Base-by-base conservation (phyloP, 2,329 filamentous ascomycete species). In the Aspergillus caelatus region DNA sequence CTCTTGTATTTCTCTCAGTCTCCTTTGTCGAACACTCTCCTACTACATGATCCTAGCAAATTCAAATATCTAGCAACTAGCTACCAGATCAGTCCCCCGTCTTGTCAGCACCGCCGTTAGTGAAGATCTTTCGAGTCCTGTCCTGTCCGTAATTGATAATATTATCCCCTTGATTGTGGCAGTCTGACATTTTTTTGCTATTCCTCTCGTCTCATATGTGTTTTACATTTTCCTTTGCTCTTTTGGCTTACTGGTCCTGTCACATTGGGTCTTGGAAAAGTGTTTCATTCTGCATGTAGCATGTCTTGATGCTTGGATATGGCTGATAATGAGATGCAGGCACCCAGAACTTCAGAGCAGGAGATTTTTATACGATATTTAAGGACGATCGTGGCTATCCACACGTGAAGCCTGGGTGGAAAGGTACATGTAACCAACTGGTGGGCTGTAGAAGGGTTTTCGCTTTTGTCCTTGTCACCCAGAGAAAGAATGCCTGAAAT, bases 1-100 rank as follows among this genome's bases (percentile, higher is more conserved):
- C 67, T 70, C 67, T 61, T 75, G 71, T 75, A 74, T 69, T 69
- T 52, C 48, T 71, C 68, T 73, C 70, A n/a, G 64, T 75, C 69
- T 74, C 68, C 63, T 75, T 70, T 70, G 72, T 75, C 68, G 70
- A 70, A 65, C 58, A 68, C 65, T 67, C 68, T 69, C 62, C 66
- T 71, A 72, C 68, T 72, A 73, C 68, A 71, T 72, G 73, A 71
- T 69, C 66, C 67, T 74, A 75, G 73, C 70, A 68, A 75, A 73
- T 73, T 66, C 71, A 75, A 70, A 59, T 69, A 69, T 69, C 63
- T 70, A 75, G 68, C 67, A 67, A 65, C 61, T 68, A 74, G 65
- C 66, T 64, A 70, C 62, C 60, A 58, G 62, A 62, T 61, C 28
- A 16, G 63, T 41, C 65, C 66, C 58, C 58, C 61, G 30, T 48